Evolutionary conservation across 495 filamentous ascomycete species (phyloP).

Genomic region (Elaphomyces granulatus): DNA sequence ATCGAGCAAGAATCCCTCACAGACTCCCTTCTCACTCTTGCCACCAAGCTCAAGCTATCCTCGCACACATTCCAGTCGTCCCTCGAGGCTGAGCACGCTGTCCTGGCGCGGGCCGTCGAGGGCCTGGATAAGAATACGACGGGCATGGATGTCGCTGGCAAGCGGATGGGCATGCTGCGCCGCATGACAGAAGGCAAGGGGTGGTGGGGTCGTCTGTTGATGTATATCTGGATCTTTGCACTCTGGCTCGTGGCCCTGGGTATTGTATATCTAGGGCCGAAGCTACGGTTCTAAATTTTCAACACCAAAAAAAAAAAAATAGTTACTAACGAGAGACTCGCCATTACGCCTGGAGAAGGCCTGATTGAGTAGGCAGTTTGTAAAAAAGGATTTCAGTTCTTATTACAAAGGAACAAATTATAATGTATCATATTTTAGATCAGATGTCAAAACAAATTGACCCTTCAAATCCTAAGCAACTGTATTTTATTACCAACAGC

Average conservation of each 20-base stretch:
- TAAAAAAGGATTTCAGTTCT: too few species aligned
- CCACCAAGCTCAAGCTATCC: constrained; percentile 59
- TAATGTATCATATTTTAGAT: too few species aligned
- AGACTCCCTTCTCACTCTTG: constrained; percentile 60
- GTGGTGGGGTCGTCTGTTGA: constrained; percentile 71
- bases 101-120: constrained; percentile 52
- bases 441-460: too few species aligned
- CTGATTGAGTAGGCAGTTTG: too few species aligned
- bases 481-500: too few species aligned
- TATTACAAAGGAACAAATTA: too few species aligned
- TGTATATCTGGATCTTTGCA: constrained; percentile 72
- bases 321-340: too few species aligned
- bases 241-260: constrained; percentile 59
- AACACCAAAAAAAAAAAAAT: too few species aligned
- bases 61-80: constrained; percentile 53
- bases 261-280: constrained; percentile 69
- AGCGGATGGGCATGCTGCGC: constrained; percentile 57
- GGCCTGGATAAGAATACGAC: constrained; percentile 61
- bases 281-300: constrained; percentile 67
- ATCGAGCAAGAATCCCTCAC: constrained; percentile 77
- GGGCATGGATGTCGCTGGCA: constrained; percentile 59
- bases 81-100: constrained; percentile 56
- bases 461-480: too few species aligned
- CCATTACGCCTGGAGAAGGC: too few species aligned
- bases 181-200: constrained; percentile 73